phyloP scores from a whole-genome alignment of 2,329 filamentous ascomycete genomes.

The Xylaria polymorpha region DNA sequence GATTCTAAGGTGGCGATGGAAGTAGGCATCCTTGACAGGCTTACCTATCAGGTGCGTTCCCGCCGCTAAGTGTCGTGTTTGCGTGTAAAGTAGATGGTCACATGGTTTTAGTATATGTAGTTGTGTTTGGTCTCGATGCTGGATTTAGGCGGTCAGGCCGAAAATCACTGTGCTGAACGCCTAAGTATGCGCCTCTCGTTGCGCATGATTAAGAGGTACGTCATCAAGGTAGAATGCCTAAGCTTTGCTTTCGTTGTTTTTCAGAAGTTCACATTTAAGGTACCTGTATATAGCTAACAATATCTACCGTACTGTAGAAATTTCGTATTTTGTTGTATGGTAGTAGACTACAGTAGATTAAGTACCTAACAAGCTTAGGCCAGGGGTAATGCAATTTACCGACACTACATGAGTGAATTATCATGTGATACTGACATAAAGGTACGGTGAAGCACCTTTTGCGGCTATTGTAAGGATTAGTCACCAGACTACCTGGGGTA shows the following conservation, averaged over 20 bases:
- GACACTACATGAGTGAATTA: background rate
- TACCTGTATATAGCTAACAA: background rate
- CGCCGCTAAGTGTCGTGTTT: background rate
- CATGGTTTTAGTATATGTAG: background rate
- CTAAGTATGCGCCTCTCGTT: background rate
- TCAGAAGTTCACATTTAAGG: background rate
- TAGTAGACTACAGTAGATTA: background rate
- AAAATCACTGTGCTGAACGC: background rate
- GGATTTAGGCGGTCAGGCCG: background rate
- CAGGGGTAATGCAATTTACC: background rate
- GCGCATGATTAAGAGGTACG: background rate
- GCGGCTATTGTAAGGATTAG: background rate
- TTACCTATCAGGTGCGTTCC: background rate
- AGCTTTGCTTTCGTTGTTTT: background rate
- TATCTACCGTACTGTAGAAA: background rate
- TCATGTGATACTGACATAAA: background rate
- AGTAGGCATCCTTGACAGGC: background rate
- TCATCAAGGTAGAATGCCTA: slow-evolving; percentile 1
- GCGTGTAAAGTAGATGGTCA: background rate
- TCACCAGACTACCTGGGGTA: background rate
- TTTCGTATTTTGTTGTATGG: background rate
- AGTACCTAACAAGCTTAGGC: background rate
- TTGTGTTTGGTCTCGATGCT: background rate
- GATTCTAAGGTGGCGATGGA: background rate
- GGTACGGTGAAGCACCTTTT: background rate